A percentile compares a stretch with the other conserved stretches of the same genome.
Conservation (phyloP, 2,329 filamentous ascomycete genomes). For the Xylariaceae sp. region DNA sequence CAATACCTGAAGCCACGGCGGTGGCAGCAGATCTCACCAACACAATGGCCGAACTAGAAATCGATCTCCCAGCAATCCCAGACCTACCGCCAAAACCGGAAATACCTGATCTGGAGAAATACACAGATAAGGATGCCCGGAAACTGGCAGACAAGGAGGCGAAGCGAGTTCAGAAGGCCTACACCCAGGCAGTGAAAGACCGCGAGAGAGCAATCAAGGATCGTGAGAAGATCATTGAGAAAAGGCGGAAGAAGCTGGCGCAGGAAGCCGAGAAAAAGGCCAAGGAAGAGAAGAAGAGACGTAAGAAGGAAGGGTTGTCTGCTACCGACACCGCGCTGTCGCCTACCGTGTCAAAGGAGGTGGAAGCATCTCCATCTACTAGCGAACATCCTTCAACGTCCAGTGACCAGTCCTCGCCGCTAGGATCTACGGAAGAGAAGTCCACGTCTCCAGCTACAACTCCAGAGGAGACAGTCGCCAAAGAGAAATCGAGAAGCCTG, state of each 20-base stretch:
- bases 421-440: constrained; percentile 4
- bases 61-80: constrained; percentile 40
- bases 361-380: neutral
- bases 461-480: neutral
- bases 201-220: constrained; percentile 60
- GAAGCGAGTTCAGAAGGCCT: constrained; percentile 55
- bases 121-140: constrained; percentile 58
- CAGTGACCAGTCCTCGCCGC: neutral
- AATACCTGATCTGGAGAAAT: constrained; percentile 52
- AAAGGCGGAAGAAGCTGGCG: constrained; percentile 43
- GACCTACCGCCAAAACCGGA: constrained; percentile 50
- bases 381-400: neutral
- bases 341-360: neutral
- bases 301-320: constrained; percentile 16
- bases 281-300: constrained; percentile 34
- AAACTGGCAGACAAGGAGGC: constrained; percentile 67
- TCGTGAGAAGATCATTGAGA: constrained; percentile 54
- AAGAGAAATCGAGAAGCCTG: constrained; percentile 1
- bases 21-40: constrained; percentile 14
- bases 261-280: constrained; percentile 31
- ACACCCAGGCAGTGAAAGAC: constrained; percentile 62
- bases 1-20: constrained; percentile 6
- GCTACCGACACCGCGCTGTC: neutral
- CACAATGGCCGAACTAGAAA: constrained; percentile 19
- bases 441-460: constrained; percentile 5